Base-by-base conservation (phyloP, 1,139 yeast species). In the Trichomonascaceae sp. region DNA sequence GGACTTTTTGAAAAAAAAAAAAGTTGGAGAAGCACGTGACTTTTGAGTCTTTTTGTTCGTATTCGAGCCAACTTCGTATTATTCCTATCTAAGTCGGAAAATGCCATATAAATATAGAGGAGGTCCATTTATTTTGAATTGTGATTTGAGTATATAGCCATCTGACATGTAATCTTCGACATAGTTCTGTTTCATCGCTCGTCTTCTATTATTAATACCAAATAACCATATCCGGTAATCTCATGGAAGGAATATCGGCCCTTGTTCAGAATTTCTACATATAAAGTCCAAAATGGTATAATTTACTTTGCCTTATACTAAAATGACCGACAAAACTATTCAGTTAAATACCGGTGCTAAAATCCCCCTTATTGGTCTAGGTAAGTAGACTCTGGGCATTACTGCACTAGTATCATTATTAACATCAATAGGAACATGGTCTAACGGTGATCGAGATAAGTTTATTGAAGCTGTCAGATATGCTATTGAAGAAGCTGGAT, bases 361-460 rank as follows among this genome's bases (percentile, higher is more conserved):
- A 56, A 74, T 80, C 51, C 83, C 83, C 30, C 74, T 75, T 9
- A 67, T 80, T 20, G 80, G 81, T 3, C 70, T 77, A 56, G 95
- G 95, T 15, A 80, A 87, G 49, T 24, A 89, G 87, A 13, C 17
- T 20, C 18, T 20, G 12, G 12, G 43, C 30, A 36, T 4, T 19
- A n/a, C n/a, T n/a, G n/a, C 15, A 19, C 50, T 47, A 38, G 38
- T 32, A 47, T 49, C 10, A 22, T 22, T 22, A 22, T 15, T 15
- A 47, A 41, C 10, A 22, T 22, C 6, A 22, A 9, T 15, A 49
- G 53, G 53, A 15, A 46, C 53, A 8, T 51, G 50, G 50, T 36
- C 53, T 22, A 22, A 20, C 15, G 53, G 43, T 17, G 32, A 51
- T 38, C 13, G 53, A 30, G 20, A 15, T n/a, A 17, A 24, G 18